These are phyloP conservation scores for Microdochium bolleyi DNA, from an alignment of 2,329 filamentous ascomycete genomes.

Conservation along the genomic window DNA sequence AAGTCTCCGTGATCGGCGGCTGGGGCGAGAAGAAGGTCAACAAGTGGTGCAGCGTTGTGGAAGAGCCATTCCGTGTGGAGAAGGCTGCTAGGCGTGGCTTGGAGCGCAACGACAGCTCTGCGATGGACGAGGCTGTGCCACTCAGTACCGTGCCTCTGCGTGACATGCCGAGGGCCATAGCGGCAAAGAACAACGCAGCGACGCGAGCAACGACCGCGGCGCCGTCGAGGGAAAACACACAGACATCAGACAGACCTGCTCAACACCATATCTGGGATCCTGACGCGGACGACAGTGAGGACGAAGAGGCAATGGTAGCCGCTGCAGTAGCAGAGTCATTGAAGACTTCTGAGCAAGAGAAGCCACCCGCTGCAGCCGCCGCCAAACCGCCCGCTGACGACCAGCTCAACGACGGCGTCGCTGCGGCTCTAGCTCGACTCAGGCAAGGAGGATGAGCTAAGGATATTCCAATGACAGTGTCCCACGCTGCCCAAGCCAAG, in stretches of 20 bases:
- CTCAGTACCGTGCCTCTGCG: conserved; percentile 30
- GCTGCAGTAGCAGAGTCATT: conserved; percentile 38
- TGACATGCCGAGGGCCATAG: conserved; percentile 24
- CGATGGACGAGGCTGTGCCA: conserved; percentile 28
- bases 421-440: conserved; percentile 52
- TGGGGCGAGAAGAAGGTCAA: conserved; percentile 96
- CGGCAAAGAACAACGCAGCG: conserved; percentile 12
- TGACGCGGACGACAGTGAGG: conserved; percentile 32
- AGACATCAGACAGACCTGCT: conserved; percentile 9
- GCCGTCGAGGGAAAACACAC: background rate
- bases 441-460: conserved; percentile 31
- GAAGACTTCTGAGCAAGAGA: conserved; percentile 24
- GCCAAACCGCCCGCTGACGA: conserved; percentile 23
- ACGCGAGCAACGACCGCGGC: conserved; percentile 3
- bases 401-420: conserved; percentile 47
- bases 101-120: conserved; percentile 14
- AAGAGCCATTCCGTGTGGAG: conserved; percentile 75
- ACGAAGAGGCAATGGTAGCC: conserved; percentile 40
- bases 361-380: conserved; percentile 7
- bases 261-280: conserved; percentile 29
- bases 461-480: conserved; percentile 4
- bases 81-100: conserved; percentile 50
- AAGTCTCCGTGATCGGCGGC: conserved; percentile 75
- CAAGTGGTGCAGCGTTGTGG: conserved; percentile 72
- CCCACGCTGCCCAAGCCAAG: too few species aligned